phyloP scores from a whole-genome alignment of 2,329 filamentous ascomycete species.

The Plectosphaerella sp. region DNA sequence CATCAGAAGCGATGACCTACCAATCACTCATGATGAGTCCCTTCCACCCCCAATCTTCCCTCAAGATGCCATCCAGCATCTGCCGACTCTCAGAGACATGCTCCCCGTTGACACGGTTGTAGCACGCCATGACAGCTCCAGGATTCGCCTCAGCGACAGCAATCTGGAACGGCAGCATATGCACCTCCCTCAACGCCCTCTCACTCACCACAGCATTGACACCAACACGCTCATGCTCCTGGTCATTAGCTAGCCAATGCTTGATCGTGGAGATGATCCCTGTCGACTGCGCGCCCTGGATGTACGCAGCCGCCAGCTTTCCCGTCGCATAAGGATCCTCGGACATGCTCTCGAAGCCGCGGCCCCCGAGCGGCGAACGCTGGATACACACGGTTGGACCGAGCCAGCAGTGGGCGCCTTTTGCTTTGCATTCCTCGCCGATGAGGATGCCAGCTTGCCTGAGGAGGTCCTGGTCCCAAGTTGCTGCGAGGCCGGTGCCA shows the following conservation, averaged over 20 bases:
- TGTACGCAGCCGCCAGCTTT: slow-evolving; percentile 45
- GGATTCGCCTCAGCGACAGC: slow-evolving; percentile 46
- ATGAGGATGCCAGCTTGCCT: slow-evolving; percentile 45
- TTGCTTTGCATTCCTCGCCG: slow-evolving; percentile 48
- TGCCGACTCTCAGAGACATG: slow-evolving; percentile 29
- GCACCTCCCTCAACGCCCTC: slow-evolving; percentile 53
- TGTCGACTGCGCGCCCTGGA: slow-evolving; percentile 52
- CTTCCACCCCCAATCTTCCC: slow-evolving; percentile 54
- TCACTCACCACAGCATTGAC: slow-evolving; percentile 50
- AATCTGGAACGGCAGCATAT: slow-evolving; percentile 54
- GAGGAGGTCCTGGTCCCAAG: slow-evolving; percentile 51
- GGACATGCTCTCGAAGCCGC: slow-evolving; percentile 54
- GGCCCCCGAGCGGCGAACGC: slow-evolving; percentile 51
- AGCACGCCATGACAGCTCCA: slow-evolving; percentile 52
- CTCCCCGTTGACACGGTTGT: slow-evolving; percentile 33
- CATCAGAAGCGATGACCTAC: slow-evolving; percentile 23
- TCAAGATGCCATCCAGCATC: slow-evolving; percentile 37
- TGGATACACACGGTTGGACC: slow-evolving; percentile 62
- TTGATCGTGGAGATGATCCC: slow-evolving; percentile 53
- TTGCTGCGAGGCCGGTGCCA: slow-evolving; percentile 52
- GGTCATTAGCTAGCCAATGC: slow-evolving; percentile 59
- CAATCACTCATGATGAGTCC: slow-evolving; percentile 56
- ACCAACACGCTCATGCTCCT: slow-evolving; percentile 50
- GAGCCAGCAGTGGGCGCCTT: slow-evolving; percentile 53
- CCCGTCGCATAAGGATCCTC: slow-evolving; percentile 55